phyloP scores from a whole-genome alignment of 2,329 filamentous ascomycete genomes.

The Lachnellula hyalina region DNA sequence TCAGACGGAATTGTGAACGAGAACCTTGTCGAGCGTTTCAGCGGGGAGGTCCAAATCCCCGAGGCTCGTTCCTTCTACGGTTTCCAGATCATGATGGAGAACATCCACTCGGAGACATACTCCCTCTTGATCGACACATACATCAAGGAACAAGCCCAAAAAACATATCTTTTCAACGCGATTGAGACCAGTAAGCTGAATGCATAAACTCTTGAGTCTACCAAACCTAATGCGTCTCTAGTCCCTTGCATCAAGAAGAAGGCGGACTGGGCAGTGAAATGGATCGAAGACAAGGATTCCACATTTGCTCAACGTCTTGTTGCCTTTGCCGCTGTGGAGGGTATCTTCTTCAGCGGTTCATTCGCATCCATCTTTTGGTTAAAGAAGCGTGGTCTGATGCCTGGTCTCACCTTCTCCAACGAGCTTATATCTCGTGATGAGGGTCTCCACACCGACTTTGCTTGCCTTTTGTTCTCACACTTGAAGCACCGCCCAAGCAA shows the following conservation, averaged over 20 bases:
- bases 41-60: slow-evolving; percentile 90
- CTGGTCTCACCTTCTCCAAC: slow-evolving; percentile 97
- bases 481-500: slow-evolving; percentile 85
- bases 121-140: slow-evolving; percentile 98
- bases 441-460: slow-evolving; percentile 98
- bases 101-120: slow-evolving; percentile 99
- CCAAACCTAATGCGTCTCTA: slow-evolving; percentile 34
- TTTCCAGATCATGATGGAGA: slow-evolving; percentile 99
- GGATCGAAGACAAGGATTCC: slow-evolving; percentile 91
- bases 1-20: slow-evolving; percentile 99
- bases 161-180: slow-evolving; percentile 92
- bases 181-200: slow-evolving; percentile 82
- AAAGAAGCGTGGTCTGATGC: slow-evolving; percentile 99
- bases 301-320: slow-evolving; percentile 94
- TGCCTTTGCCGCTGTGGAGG: slow-evolving; percentile 95
- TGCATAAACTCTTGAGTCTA: neutral
- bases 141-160: slow-evolving; percentile 95
- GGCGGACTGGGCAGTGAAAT: slow-evolving; percentile 93
- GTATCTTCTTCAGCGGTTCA: slow-evolving; percentile 98
- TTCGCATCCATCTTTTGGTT: slow-evolving; percentile 99
- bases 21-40: slow-evolving; percentile 98
- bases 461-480: slow-evolving; percentile 96
- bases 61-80: slow-evolving; percentile 99
- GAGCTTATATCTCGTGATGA: slow-evolving; percentile 99
- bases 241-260: slow-evolving; percentile 97